Conservation (phyloP, 2,329 filamentous ascomycete genomes). For the Colletotrichum tofieldiae region DNA sequence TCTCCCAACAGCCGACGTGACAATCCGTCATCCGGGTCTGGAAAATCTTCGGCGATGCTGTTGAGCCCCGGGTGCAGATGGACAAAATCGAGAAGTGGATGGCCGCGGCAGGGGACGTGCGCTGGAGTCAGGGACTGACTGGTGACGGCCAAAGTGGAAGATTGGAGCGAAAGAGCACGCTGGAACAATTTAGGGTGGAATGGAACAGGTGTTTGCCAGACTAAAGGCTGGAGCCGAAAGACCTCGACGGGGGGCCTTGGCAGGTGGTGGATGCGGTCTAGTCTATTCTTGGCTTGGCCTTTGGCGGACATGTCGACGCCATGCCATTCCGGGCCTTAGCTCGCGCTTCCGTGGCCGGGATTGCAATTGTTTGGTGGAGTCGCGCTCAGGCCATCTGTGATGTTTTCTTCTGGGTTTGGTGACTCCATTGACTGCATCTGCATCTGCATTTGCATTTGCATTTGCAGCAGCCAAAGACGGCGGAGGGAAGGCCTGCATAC, state of each 20-base stretch:
- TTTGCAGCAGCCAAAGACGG: neutral
- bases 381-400: neutral
- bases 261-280: neutral
- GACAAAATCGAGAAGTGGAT: constrained; percentile 3
- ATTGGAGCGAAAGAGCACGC: neutral
- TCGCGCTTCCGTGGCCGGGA: constrained; percentile 7
- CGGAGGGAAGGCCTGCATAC: neutral
- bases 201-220: constrained; percentile 17
- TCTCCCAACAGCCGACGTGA: neutral
- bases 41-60: constrained; percentile 24
- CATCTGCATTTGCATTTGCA: neutral
- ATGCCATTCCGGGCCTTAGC: constrained; percentile 12
- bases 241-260: constrained; percentile 11
- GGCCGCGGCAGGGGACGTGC: constrained; percentile 11
- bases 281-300: constrained; percentile 4
- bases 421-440: neutral
- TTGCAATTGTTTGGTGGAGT: constrained; percentile 5
- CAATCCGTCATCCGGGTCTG: constrained; percentile 5
- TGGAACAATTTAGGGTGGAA: constrained; percentile 19
- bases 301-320: neutral
- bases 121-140: neutral
- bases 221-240: constrained; percentile 15
- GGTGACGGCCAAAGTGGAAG: constrained; percentile 1
- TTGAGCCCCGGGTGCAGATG: neutral
- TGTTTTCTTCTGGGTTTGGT: neutral